These are phyloP conservation scores for Coniochaeta prunicola DNA, from an alignment of 2,329 filamentous ascomycete genomes.

Conservation along the genomic window DNA sequence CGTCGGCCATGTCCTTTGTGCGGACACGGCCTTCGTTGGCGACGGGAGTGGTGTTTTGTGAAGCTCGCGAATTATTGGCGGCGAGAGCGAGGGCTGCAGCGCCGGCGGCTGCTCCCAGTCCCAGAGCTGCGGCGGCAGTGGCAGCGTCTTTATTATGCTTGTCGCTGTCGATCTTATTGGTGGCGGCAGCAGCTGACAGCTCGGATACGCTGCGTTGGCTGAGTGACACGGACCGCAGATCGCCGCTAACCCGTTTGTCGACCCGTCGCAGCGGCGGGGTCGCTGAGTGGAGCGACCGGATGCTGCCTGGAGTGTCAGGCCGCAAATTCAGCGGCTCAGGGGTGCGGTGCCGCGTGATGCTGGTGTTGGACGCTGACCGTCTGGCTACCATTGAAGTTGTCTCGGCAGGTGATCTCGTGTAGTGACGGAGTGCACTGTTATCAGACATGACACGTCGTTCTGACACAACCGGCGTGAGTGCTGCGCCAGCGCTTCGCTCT, in stretches of 20 bases:
- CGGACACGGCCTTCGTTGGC: conserved; percentile 84
- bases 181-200: conserved; percentile 8
- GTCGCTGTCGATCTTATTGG: conserved; percentile 22
- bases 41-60: conserved; percentile 52
- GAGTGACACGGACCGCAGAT: conserved; percentile 63
- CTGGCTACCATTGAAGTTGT: conserved; percentile 17
- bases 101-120: conserved; percentile 9
- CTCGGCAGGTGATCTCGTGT: background rate
- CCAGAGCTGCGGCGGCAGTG: conserved; percentile 11
- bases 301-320: conserved; percentile 55
- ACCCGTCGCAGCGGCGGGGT: conserved; percentile 67
- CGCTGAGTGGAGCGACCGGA: conserved; percentile 30
- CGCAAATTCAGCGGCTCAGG: conserved; percentile 48
- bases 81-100: conserved; percentile 9
- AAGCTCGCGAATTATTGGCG: conserved; percentile 9
- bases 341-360: conserved; percentile 42
- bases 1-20: conserved; percentile 80
- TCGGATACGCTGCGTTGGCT: conserved; percentile 42
- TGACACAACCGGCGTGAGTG: background rate
- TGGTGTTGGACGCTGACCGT: conserved; percentile 46
- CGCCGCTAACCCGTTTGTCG: conserved; percentile 63
- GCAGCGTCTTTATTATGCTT: conserved; percentile 26
- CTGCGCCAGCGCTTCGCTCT: conserved; percentile 6
- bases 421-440: conserved; percentile 9
- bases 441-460: conserved; percentile 32